Percentiles rank a stretch among this genome's conserved stretches.
Conservation (phyloP, 305 asterid species). For the Fraxinus sp. region DNA sequence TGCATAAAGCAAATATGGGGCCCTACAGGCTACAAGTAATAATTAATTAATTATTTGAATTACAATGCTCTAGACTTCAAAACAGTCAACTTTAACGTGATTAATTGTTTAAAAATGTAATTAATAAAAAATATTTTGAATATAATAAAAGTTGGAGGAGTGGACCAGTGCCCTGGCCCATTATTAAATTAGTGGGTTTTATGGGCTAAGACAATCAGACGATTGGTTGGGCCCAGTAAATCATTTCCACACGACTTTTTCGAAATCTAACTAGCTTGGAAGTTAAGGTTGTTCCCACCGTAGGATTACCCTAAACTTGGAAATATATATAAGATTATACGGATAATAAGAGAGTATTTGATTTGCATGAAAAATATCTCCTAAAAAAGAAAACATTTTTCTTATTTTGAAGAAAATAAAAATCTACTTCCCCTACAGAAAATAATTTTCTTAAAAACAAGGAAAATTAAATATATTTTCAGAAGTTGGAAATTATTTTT, state of each 20-base stretch:
- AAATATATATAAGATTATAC: too few species aligned
- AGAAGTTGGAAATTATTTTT: too few species aligned
- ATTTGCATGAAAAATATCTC: too few species aligned
- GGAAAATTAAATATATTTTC: too few species aligned
- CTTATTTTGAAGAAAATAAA: too few species aligned
- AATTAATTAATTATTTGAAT: not conserved
- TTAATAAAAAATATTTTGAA: not conserved
- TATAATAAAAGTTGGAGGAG: constrained; percentile 11
- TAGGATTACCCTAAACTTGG: not conserved
- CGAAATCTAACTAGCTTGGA: not conserved
- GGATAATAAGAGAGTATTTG: too few species aligned
- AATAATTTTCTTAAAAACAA: too few species aligned
- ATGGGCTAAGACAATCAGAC: constrained; percentile 15
- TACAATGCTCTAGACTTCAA: not conserved
- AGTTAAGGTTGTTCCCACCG: not conserved
- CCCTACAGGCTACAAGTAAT: not conserved
- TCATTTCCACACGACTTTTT: not conserved
- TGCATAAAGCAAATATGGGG: not conserved
- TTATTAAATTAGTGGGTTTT: constrained; percentile 6
- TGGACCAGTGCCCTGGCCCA: constrained; percentile 28
- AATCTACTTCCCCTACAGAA: too few species aligned
- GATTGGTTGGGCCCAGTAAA: constrained; percentile 18
- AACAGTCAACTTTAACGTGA: not conserved
- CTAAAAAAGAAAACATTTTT: too few species aligned
- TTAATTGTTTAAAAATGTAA: constrained; percentile 28